Evolutionary conservation across 352 stramenopile genomes (phyloP).

Genomic region (Pythium vanterpoolii): DNA sequence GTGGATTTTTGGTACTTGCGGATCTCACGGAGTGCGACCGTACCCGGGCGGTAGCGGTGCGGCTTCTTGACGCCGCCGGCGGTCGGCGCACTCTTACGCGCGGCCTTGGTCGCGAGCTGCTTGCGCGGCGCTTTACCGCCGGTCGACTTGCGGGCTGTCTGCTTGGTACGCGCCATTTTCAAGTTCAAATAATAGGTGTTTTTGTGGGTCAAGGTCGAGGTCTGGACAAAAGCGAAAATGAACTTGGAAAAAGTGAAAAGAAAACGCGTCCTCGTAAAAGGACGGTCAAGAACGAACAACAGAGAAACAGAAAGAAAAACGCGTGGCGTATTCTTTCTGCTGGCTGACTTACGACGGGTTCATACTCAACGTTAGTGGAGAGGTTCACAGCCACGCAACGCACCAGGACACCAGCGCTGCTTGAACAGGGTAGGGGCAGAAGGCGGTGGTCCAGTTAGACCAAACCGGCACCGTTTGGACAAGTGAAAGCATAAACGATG

Average conservation of each 20-base stretch:
- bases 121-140: conserved; percentile 93
- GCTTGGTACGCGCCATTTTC: conserved; percentile 94
- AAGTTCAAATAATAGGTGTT: conserved; percentile 1
- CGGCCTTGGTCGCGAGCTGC: conserved; percentile 92
- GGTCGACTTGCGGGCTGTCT: conserved; percentile 95
- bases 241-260: conserved; percentile 10
- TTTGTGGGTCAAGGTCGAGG: not conserved
- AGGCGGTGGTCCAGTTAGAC: not conserved
- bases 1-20: conserved; percentile 95
- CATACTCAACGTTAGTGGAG: conserved; percentile 48
- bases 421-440: not conserved
- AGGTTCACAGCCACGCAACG: conserved; percentile 36
- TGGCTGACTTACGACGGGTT: not conserved
- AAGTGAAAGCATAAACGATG: not conserved
- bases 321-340: conserved; percentile 9
- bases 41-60: conserved; percentile 74
- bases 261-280: not conserved
- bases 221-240: conserved; percentile 43
- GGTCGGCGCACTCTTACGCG: conserved; percentile 90
- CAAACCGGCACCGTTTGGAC: too few species aligned
- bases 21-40: conserved; percentile 94
- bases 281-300: not conserved
- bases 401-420: too few species aligned
- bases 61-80: conserved; percentile 92
- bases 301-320: conserved; percentile 4